Conservation (phyloP, 2,329 filamentous ascomycete species). For the Clonostachys rosea region DNA sequence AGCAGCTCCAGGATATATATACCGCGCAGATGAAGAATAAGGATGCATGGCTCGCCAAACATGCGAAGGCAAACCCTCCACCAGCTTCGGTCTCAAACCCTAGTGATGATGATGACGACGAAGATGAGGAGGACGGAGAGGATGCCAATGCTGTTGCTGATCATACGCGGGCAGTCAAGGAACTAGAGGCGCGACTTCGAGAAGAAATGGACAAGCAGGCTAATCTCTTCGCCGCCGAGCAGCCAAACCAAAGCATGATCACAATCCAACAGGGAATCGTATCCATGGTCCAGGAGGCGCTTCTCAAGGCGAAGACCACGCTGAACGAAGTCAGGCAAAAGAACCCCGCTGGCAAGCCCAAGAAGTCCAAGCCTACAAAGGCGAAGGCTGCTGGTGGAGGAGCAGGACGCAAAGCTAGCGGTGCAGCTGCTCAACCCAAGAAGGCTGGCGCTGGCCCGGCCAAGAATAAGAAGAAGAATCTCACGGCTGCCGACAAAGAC, state of each 20-base stretch:
- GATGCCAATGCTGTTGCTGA: constrained; percentile 34
- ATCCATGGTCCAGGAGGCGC: constrained; percentile 62
- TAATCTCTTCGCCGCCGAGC: constrained; percentile 43
- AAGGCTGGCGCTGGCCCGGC: constrained; percentile 20
- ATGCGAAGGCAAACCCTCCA: constrained; percentile 51
- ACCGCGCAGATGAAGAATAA: constrained; percentile 73
- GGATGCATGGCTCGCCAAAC: constrained; percentile 72
- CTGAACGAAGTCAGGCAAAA: constrained; percentile 45
- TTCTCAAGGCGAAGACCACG: constrained; percentile 67
- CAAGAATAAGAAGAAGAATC: constrained; percentile 47
- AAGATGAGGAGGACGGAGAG: constrained; percentile 56
- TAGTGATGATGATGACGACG: constrained; percentile 68
- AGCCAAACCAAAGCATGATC: constrained; percentile 46
- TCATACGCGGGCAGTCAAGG: constrained; percentile 39
- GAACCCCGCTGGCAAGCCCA: constrained; percentile 57
- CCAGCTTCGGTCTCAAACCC: constrained; percentile 59
- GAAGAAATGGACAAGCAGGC: constrained; percentile 57
- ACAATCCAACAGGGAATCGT: constrained; percentile 58
- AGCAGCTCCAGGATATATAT: constrained; percentile 71
- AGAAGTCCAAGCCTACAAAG: constrained; percentile 50
- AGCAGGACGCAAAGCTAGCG: constrained; percentile 35
- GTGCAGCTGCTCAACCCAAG: constrained; percentile 20
- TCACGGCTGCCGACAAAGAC: constrained; percentile 81
- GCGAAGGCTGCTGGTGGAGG: constrained; percentile 47
- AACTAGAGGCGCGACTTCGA: constrained; percentile 43